Conservation (phyloP, 345 rosid genomes). For the Erucastrum elatum region DNA sequence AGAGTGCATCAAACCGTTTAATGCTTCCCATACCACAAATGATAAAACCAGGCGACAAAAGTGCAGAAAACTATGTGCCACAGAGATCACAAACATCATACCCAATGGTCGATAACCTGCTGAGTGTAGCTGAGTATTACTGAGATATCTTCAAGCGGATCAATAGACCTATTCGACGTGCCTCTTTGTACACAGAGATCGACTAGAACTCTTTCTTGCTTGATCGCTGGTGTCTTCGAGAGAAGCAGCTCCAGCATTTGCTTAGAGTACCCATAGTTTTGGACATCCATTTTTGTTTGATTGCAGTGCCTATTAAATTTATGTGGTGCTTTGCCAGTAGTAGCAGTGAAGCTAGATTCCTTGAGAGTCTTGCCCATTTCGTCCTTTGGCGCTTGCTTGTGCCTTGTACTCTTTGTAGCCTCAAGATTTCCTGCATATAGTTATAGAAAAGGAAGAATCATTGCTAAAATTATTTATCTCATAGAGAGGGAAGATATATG, state of each 20-base stretch:
- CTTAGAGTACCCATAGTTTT: conserved; percentile 83
- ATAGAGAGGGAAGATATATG: no score
- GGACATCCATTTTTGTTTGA: conserved; percentile 97
- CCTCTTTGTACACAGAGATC: conserved; percentile 95
- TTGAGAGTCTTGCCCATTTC: conserved; percentile 97
- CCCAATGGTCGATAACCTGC: conserved; percentile 94
- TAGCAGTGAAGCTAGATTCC: conserved; percentile 87
- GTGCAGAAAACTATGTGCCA: conserved; percentile 91
- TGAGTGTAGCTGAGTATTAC: conserved; percentile 89
- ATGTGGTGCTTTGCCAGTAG: conserved; percentile 91
- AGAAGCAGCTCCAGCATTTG: conserved; percentile 97
- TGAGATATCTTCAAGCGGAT: conserved; percentile 93
- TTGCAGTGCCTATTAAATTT: conserved; percentile 92
- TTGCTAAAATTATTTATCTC: no score
- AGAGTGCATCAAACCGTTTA: conserved; percentile 83
- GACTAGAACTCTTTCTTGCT: conserved; percentile 85
- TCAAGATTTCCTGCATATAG: conserved; percentile 69
- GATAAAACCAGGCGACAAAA: conserved; percentile 86
- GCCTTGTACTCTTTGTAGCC: conserved; percentile 88
- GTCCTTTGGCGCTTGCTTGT: conserved; percentile 93
- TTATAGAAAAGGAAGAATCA: neutral
- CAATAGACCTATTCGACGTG: conserved; percentile 81
- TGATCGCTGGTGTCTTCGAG: conserved; percentile 83
- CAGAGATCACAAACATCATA: conserved; percentile 96
- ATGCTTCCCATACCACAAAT: conserved; percentile 98